Base-by-base conservation (phyloP, 2,329 filamentous ascomycete genomes). In the Penicillium fuscoglaucum region DNA sequence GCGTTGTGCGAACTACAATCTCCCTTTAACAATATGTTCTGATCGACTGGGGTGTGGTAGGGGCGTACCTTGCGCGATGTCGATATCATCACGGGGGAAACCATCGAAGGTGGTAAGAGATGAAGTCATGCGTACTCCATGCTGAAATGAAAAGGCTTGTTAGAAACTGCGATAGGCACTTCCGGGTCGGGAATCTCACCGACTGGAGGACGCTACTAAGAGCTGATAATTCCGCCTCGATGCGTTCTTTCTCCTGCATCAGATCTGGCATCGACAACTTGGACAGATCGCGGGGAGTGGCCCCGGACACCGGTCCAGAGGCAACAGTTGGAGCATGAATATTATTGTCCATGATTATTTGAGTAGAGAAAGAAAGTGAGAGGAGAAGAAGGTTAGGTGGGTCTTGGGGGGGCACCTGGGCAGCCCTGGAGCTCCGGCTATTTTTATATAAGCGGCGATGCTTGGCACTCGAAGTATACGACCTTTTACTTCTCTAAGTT, bases 111-210 rank as follows among this genome's bases (percentile, higher is more conserved):
- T 97, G 26, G 91, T 86, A 40, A 99, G 84, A 58, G 86, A 83
- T 8, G 95, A 97, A 68, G 89, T 88, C 95, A 99, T 99, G 69
- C 90, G 88, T 53, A 96, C 93, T 45, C 89, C 87, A 80, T 98
- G 93, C 93, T 97, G 68, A n/a, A 64, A 26, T 37, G 29, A 44
- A 57, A 50, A n/a, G 48, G 17, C 50, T n/a, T 19, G 44, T 70
- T 47, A 68, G 60, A 61, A 62, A 39, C 19, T 35, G 33, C 28
- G 21, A 47, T 6, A 35, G 15, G 26, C 21, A 17, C 4, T 12
- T 33, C n/a, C 13, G 6, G 33, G 13, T 35, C 24, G 46, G 41
- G 8, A 3, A 55, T 74, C 84, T 69, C 79, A 96, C 93, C 65
- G 92, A 95, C 65, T 92, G 90, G n/a, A 99, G 84, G 15, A 98